Evolutionary conservation across 495 filamentous ascomycete genomes (phyloP).

Genomic region (Aspergillus wentii): DNA sequence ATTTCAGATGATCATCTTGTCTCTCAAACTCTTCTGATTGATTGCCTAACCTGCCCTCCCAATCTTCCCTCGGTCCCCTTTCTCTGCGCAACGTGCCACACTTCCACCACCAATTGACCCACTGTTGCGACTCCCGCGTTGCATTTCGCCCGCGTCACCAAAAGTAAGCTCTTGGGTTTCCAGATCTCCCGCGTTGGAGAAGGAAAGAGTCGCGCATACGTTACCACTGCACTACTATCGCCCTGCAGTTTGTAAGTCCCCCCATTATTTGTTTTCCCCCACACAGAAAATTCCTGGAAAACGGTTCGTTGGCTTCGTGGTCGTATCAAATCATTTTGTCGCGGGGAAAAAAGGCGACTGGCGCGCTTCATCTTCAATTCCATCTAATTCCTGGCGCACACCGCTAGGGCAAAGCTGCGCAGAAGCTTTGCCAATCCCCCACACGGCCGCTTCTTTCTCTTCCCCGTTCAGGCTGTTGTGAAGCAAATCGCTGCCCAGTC

Average conservation of each 20-base stretch:
- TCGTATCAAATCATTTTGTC: background rate
- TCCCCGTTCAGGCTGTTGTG: conserved; percentile 34
- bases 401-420: conserved; percentile 30
- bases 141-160: conserved; percentile 22
- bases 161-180: no score
- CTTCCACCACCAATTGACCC: conserved; percentile 24
- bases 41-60: conserved; percentile 8
- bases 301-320: no score
- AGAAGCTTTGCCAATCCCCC: conserved; percentile 35
- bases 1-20: conserved; percentile 13
- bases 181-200: conserved; percentile 12
- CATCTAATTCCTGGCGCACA: conserved; percentile 27
- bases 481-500: conserved; percentile 44
- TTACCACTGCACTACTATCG: conserved; percentile 14
- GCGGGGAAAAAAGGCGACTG: conserved; percentile 5
- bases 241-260: conserved; percentile 16
- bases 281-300: conserved; percentile 1
- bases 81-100: conserved; percentile 32
- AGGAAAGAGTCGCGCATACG: conserved; percentile 19
- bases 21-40: conserved; percentile 17
- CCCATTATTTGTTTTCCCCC: no score
- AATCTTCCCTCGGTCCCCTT: conserved; percentile 7
- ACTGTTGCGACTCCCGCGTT: conserved; percentile 36
- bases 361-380: conserved; percentile 8
- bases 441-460: conserved; percentile 20